Base-by-base conservation (phyloP, 108 stramenopile species). In the Conticribra weissflogii region DNA sequence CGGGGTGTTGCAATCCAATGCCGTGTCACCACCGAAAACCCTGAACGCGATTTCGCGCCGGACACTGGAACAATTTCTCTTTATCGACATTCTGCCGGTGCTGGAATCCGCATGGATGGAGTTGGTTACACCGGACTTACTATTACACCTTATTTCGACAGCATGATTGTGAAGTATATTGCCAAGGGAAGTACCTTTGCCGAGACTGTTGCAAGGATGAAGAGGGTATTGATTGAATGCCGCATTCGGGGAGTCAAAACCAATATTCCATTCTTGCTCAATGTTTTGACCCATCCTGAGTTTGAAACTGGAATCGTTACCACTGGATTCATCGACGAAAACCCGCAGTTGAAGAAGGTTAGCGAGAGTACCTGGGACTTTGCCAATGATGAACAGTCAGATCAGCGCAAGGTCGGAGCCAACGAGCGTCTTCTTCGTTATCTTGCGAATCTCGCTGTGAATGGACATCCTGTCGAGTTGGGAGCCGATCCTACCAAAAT, bases 91-190 rank as follows among this genome's bases (percentile, higher is more conserved):
- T 83, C 92, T 0, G 94, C 92, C 24, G 97, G 97, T 53, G 84
- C 81, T 49, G 96, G 97, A 41, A 91, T 98, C 32, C 94, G 97
- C 21, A 85, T 98, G 74, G 92, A 94, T 62, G 91, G 88, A 31
- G 75, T 88, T 32, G 92, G 92, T 18, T 93, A 87, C 66, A 64
- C 87, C 15, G 91, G 90, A 17, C 29, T 86, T 24, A 77, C 79
- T 53, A 89, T 98, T 46, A 96, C 93, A 16, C 95, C 94, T 27
- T 89, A 88, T 84, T 97, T 90, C 68, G 96, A 98, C 68, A 92
- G 90, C 17, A 88, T 98, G 86, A 88, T 98, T 61, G 93, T 91
- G 63, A 98, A 98, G 90, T 89, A 96, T 73, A 96, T 94, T 7
- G 92, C 88, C 18, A 80, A 78, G 32, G 95, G 89, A 23, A 66